These are phyloP conservation scores for Phialocephala sp. DNA, from an alignment of 2,329 filamentous ascomycete species.

Conservation along the genomic window DNA sequence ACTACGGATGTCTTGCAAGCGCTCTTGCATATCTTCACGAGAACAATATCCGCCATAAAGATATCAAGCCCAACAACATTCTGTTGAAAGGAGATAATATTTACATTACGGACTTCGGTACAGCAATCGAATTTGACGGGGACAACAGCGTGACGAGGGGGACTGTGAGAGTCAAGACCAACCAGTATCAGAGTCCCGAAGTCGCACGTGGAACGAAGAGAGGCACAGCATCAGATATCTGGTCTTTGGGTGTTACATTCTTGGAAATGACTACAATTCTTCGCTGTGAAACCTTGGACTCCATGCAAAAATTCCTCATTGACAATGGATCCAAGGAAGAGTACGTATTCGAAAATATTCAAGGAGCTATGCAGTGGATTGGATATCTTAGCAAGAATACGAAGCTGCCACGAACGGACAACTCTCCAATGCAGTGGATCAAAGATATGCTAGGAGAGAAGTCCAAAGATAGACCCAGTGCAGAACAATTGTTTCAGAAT, in stretches of 20 bases:
- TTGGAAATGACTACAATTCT: constrained; percentile 25
- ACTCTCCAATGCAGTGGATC: constrained; percentile 23
- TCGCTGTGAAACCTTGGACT: constrained; percentile 14
- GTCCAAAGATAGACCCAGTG: constrained; percentile 14
- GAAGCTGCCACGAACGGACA: constrained; percentile 16
- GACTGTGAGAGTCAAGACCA: not conserved
- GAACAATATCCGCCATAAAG: constrained; percentile 1
- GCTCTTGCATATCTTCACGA: constrained; percentile 1
- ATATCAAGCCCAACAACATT: constrained; percentile 8
- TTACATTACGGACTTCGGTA: constrained; percentile 6
- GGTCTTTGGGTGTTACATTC: constrained; percentile 20
- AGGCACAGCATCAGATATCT: constrained; percentile 5
- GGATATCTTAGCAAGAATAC: constrained; percentile 16
- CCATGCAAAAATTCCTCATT: constrained; percentile 11
- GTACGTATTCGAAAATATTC: constrained; percentile 14
- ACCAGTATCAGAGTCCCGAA: not conserved
- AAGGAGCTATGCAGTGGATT: constrained; percentile 11
- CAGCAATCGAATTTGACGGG: not conserved
- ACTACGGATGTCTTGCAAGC: constrained; percentile 17
- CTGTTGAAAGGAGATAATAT: not conserved
- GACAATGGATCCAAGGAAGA: constrained; percentile 12
- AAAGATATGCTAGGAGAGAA: constrained; percentile 24
- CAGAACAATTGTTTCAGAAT: constrained; percentile 16
- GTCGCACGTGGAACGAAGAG: not conserved
- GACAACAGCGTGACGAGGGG: not conserved